Evolutionary conservation across 495 filamentous ascomycete species (phyloP), one percentile per base, ranked within the genome.

Genomic region (Bathelium albidoporum): DNA sequence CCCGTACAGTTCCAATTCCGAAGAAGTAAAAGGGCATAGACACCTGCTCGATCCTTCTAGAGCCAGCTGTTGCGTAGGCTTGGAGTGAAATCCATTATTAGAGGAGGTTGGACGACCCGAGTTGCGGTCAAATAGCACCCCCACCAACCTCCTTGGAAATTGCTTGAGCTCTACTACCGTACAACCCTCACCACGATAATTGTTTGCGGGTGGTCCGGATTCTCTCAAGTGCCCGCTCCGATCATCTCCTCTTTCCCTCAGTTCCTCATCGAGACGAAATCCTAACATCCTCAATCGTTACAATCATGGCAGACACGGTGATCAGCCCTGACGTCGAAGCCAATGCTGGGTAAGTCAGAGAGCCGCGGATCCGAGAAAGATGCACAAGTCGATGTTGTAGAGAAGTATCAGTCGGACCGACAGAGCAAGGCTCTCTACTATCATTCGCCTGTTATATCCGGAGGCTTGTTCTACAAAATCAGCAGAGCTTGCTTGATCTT

Each of bases 281-380:
- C 16, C 24, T 10, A 0, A 20, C 9, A 29, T 55, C 29, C 24
- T 20, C 20, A 9, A 26, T 16, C 5, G 14, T 49, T 55, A 5
- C 49, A 11, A 61, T 2, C 20, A 61, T 61, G 59, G 59, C 59
- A 18, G 53, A 66, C 61, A 66, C 60, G 2, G 52, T 66, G n/a
- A 63, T 66, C 34, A 61, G 59, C 53, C 65, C 65, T 1, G 65
- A 66, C 2, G 60, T 66, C 20, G 59, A 61, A 31, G 36, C 36
- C 22, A 61, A 61, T 61, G 59, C 59, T 61, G 59, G 59, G 59
- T 61, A 44, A 61, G 59, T 61, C 34, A 26, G 29, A 43, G 12
- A 24, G 5, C 24, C 20, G 2, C 24, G 16, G 2, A 2, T 29
- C 11, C 10, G 9, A 29, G 24, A 55, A 29, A 2, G n/a, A n/a